A percentile compares a stretch with the other conserved stretches of the same genome.
Conservation (phyloP, 2,329 filamentous ascomycete genomes). For the Penicillium rolfsii region DNA sequence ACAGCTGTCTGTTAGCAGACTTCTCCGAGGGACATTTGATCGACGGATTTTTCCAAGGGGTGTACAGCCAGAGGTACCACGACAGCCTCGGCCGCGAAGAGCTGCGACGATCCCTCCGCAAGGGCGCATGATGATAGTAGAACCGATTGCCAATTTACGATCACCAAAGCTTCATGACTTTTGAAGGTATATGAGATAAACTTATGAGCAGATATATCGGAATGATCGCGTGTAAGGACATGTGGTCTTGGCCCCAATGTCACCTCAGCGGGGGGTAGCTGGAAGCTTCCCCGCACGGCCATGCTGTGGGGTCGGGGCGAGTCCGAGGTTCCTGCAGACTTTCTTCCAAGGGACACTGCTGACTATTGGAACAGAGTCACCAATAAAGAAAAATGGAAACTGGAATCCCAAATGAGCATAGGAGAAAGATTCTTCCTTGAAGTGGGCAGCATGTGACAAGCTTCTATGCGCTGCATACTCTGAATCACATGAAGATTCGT, state of each 20-base stretch:
- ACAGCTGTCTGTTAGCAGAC: conserved; percentile 30
- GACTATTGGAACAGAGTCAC: not conserved
- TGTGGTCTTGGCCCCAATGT: not conserved
- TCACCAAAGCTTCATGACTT: conserved; percentile 17
- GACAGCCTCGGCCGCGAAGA: conserved; percentile 8
- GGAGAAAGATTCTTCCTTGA: not conserved
- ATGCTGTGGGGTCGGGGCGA: conserved; percentile 13
- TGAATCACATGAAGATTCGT: too few species aligned
- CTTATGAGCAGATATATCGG: not conserved
- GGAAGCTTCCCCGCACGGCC: conserved; percentile 19
- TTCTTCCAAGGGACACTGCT: not conserved
- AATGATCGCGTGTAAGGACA: not conserved
- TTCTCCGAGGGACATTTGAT: conserved; percentile 12
- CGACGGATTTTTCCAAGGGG: not conserved
- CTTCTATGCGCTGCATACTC: too few species aligned
- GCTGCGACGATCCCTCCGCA: conserved; percentile 11
- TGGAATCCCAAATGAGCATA: not conserved
- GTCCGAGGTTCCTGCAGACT: conserved; percentile 11
- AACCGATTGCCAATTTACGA: conserved; percentile 4
- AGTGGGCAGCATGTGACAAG: not conserved
- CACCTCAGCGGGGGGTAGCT: not conserved
- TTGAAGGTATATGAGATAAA: not conserved
- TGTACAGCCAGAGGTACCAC: not conserved
- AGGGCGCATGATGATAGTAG: conserved; percentile 18
- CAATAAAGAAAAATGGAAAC: not conserved